A percentile compares a stretch with the other conserved stretches of the same genome.
Evolutionary conservation across 2,329 filamentous ascomycete genomes (phyloP).

Genomic region (Trichoderma breve): DNA sequence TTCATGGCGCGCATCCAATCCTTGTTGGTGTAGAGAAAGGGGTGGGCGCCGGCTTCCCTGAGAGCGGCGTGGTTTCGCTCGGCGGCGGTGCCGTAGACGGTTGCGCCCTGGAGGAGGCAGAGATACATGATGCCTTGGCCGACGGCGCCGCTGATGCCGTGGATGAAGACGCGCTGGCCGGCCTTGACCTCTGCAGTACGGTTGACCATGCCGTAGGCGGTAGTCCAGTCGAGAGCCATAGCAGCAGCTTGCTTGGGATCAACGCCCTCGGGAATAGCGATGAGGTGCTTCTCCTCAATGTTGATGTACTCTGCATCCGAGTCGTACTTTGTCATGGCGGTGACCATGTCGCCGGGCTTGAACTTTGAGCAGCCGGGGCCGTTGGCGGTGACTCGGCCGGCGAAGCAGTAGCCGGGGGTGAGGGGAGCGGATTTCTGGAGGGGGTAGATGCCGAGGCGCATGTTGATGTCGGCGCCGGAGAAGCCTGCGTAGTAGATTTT

Average conservation of each 20-base stretch:
- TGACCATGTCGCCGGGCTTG: conserved; percentile 35
- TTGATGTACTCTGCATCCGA: conserved; percentile 46
- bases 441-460: conserved; percentile 49
- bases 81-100: conserved; percentile 50
- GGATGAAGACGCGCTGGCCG: conserved; percentile 49
- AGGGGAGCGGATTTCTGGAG: conserved; percentile 45
- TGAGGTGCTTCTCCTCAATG: conserved; percentile 45
- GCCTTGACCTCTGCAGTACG: conserved; percentile 39
- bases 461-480: conserved; percentile 48
- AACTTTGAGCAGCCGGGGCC: conserved; percentile 36
- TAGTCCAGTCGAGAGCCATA: conserved; percentile 46
- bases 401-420: conserved; percentile 49
- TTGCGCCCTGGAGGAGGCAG: conserved; percentile 43
- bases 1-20: conserved; percentile 48
- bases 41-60: conserved; percentile 38
- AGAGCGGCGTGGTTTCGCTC: conserved; percentile 44
- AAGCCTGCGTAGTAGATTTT: conserved; percentile 48
- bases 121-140: conserved; percentile 44
- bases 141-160: conserved; percentile 50
- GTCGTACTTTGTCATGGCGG: conserved; percentile 40
- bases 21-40: conserved; percentile 50
- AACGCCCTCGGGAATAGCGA: conserved; percentile 41
- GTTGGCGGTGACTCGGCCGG: conserved; percentile 41
- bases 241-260: conserved; percentile 42
- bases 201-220: conserved; percentile 40